Percentiles rank a stretch among this genome's conserved stretches.
phyloP scores from a whole-genome alignment of 2,329 filamentous ascomycete genomes.

The Colletotrichum sp. region DNA sequence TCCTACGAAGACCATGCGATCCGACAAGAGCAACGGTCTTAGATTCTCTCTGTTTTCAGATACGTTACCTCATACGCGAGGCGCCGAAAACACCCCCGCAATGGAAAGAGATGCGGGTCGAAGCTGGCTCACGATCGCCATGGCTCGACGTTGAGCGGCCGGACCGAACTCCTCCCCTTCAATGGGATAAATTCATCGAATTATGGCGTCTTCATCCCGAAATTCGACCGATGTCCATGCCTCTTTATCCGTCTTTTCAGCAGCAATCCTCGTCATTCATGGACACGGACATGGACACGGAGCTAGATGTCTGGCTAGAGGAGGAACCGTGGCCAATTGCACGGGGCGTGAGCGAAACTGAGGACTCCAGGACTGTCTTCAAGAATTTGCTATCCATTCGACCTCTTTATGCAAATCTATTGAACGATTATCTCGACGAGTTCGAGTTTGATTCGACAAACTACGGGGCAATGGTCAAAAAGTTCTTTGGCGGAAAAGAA shows the following conservation, averaged over 20 bases:
- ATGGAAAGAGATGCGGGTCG: neutral
- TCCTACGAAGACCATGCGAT: rapidly evolving
- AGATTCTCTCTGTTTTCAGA: neutral
- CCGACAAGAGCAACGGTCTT: rapidly evolving
- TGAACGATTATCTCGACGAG: too few species aligned
- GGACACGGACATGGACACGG: rapidly evolving
- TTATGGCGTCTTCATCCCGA: rapidly evolving
- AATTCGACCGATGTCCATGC: rapidly evolving
- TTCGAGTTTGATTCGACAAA: too few species aligned
- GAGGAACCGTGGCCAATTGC: neutral
- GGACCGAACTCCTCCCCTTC: rapidly evolving
- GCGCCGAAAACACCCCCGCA: neutral
- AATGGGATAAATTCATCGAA: rapidly evolving
- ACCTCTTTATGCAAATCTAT: neutral
- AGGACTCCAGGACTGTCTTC: neutral
- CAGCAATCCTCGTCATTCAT: rapidly evolving
- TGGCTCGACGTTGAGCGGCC: rapidly evolving
- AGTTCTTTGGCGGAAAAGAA: neutral
- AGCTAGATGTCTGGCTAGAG: neutral
- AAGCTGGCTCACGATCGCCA: neutral
- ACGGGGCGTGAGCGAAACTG: neutral
- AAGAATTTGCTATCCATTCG: neutral
- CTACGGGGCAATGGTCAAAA: neutral
- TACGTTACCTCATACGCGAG: neutral
- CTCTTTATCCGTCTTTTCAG: too few species aligned